Conservation (phyloP, 192 early-diverging fungal species). For the Podila epigama region DNA sequence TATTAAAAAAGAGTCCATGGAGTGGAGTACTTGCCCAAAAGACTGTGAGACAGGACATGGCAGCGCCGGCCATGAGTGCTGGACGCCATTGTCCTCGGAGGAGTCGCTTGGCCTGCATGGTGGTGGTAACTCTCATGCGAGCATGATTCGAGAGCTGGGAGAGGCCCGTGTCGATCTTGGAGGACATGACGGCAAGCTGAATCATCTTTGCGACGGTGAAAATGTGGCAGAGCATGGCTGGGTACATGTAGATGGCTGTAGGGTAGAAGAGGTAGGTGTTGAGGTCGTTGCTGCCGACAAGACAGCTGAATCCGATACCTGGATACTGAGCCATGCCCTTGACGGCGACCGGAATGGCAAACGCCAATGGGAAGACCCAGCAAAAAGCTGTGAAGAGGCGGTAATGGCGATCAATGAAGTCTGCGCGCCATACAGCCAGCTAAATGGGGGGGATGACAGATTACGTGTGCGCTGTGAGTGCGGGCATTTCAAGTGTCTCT, state of each 20-base stretch:
- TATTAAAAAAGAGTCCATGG: too few species aligned
- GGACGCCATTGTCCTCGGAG: slow-evolving; percentile 48
- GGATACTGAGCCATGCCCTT: slow-evolving; percentile 27
- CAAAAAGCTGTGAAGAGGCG: slow-evolving; percentile 24
- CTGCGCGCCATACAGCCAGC: slow-evolving; percentile 35
- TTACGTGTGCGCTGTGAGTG: background rate
- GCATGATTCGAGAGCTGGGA: slow-evolving; percentile 24
- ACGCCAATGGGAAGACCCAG: slow-evolving; percentile 40
- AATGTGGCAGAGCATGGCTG: slow-evolving; percentile 21
- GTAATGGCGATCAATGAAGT: slow-evolving; percentile 41
- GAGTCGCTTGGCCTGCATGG: slow-evolving; percentile 38
- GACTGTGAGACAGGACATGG: slow-evolving; percentile 15
- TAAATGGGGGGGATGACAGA: background rate
- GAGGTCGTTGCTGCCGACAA: slow-evolving; percentile 17
- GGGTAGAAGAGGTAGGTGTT: slow-evolving; percentile 46
- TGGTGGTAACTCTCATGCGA: slow-evolving; percentile 15
- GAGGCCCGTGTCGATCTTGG: slow-evolving; percentile 19
- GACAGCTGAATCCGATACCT: slow-evolving; percentile 42
- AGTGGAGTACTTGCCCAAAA: slow-evolving; percentile 50
- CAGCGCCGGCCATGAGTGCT: slow-evolving; percentile 28
- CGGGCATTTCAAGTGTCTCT: background rate
- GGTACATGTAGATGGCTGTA: slow-evolving; percentile 40
- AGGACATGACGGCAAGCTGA: slow-evolving; percentile 32
- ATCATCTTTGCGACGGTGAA: slow-evolving; percentile 38
- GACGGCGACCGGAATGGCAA: slow-evolving; percentile 41